Evolutionary conservation across 306 rosid genomes (phyloP), one percentile per base, ranked within the genome.

Genomic region (Cucurbita maxima): DNA sequence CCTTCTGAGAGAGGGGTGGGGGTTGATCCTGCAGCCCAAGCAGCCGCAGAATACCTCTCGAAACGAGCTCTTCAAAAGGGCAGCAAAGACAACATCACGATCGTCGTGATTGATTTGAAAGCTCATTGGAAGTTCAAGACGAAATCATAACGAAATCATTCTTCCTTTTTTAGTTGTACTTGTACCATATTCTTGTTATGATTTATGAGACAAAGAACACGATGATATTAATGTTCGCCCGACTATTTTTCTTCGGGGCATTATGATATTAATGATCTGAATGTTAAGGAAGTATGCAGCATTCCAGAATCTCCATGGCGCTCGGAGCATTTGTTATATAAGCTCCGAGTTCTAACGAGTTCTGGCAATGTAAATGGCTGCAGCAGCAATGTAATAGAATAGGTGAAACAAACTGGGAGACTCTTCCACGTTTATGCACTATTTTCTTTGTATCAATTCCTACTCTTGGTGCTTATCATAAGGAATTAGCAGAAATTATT

Each of bases 1-100:
- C 78, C 91, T 15, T 20, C 76, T 3, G 86, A 83, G 79, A 84
- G 97, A 80, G 97, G 96, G 3, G 80, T 79, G 56, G 92, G 84
- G 72, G 75, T 84, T 44, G 97, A 91, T 78, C 96, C 88, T 0
- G 97, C 97, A 10, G 92, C 97, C 41, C 97, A 91, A 86, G 96
- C 97, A 18, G 97, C 97, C 0, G 97, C 97, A 1, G 97, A 91
- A 74, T 82, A 76, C 81, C 91, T 91, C 45, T 86, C 88, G 4
- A 88, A 79, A 80, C 89, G 89, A 3, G 97, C 97, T 5, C 86
- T 87, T 77, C 97, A 86, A 72, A 91, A 91, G 71, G 96, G 97
- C 78, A 89, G 97, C 71, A 91, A 87, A 79, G 97, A 91, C 78
- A 91, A 91, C 85, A 88, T 86, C 76, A 83, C 96, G 0, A 91